Evolutionary conservation across 2,329 filamentous ascomycete genomes (phyloP).

Genomic region (Coniochaeta sp.): DNA sequence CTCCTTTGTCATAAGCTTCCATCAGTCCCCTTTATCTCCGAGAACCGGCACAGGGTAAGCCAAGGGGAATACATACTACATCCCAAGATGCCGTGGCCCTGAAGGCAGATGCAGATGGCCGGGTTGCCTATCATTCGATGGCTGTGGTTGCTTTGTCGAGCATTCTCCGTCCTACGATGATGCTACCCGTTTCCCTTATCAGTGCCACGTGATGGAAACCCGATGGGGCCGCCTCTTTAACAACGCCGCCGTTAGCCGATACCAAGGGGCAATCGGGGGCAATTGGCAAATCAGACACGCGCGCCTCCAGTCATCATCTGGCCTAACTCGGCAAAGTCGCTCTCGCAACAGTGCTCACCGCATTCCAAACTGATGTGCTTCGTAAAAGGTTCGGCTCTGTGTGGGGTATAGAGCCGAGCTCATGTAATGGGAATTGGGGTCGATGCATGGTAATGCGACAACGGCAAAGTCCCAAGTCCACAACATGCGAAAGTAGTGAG

Average conservation of each 20-base stretch:
- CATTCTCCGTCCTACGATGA: slow-evolving; percentile 1
- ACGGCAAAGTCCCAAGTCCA: not conserved
- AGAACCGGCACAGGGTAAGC: not conserved
- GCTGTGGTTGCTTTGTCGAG: not conserved
- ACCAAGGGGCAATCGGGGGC: no score
- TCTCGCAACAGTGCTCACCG: not conserved
- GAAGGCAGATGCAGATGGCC: not conserved
- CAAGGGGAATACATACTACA: not conserved
- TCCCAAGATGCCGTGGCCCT: not conserved
- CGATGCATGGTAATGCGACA: not conserved
- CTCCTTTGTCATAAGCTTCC: not conserved
- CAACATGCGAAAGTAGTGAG: no score
- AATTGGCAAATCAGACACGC: not conserved
- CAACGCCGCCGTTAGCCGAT: not conserved
- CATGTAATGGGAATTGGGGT: not conserved
- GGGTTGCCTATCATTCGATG: not conserved
- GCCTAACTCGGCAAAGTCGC: not conserved
- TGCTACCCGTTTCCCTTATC: not conserved
- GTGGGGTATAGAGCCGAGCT: slow-evolving; percentile 1
- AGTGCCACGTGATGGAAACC: not conserved
- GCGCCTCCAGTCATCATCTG: not conserved
- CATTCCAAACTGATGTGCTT: not conserved
- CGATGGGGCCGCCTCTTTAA: not conserved
- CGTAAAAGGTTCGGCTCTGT: not conserved
- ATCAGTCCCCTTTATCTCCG: not conserved